Evolutionary conservation across 345 rosid species (phyloP).

Genomic region (Pistacia vera): DNA sequence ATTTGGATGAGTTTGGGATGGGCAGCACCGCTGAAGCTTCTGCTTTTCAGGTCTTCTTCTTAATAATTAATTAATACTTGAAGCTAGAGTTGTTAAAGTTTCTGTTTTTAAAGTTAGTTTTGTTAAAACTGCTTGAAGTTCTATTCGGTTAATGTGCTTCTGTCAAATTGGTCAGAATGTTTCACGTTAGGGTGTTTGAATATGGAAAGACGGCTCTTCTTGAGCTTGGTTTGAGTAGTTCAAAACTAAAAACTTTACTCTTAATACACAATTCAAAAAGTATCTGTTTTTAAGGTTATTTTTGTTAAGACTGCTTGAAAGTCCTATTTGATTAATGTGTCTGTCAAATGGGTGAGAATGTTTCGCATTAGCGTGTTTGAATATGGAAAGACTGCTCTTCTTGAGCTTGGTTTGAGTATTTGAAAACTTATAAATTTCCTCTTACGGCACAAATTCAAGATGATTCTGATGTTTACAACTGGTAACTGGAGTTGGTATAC

Average conservation of each 20-base stretch:
- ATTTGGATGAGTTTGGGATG: slow-evolving; percentile 96
- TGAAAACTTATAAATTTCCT: neutral
- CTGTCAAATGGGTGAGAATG: neutral
- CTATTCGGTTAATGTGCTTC: too few species aligned
- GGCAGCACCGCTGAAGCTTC: slow-evolving; percentile 91
- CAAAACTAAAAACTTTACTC: too few species aligned
- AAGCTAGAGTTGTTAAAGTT: neutral
- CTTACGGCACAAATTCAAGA: too few species aligned
- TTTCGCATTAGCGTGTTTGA: neutral
- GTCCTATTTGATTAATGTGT: too few species aligned
- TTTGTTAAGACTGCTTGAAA: too few species aligned
- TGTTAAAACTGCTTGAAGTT: too few species aligned
- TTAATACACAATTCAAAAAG: too few species aligned
- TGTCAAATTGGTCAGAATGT: too few species aligned
- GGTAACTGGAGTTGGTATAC: slow-evolving; percentile 45
- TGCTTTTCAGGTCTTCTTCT: slow-evolving; percentile 65
- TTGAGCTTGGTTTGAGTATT: neutral
- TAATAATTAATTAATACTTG: neutral
- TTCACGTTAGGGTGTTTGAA: too few species aligned
- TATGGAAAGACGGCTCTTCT: too few species aligned
- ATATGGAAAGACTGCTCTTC: too few species aligned
- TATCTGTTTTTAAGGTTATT: slow-evolving; percentile 12
- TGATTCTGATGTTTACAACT: slow-evolving; percentile 3
- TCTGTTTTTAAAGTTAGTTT: neutral
- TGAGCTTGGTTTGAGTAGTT: neutral